Evolutionary conservation across 345 rosid genomes (phyloP).

Genomic region (Draba incana): DNA sequence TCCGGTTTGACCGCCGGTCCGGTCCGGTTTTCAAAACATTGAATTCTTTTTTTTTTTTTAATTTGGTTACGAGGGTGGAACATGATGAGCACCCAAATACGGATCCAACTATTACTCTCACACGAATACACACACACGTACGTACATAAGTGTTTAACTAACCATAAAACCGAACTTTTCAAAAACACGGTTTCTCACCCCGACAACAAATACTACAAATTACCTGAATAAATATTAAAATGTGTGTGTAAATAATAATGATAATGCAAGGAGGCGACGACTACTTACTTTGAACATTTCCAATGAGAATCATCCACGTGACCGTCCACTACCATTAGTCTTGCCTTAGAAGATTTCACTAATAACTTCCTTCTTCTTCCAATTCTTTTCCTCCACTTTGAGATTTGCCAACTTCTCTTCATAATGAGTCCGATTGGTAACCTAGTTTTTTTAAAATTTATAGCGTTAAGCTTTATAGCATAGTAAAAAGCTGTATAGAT

Average conservation of each 20-base stretch:
- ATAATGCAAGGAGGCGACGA: slow-evolving; percentile 10
- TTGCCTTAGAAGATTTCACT: slow-evolving; percentile 54
- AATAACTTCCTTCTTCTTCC: slow-evolving; percentile 23
- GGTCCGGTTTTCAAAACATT: no score
- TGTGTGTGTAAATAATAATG: neutral
- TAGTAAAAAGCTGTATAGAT: no score
- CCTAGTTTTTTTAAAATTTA: no score
- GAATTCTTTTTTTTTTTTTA: no score
- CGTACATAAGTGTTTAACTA: slow-evolving; percentile 19
- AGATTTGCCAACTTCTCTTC: slow-evolving; percentile 29
- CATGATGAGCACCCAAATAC: slow-evolving; percentile 35
- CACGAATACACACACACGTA: slow-evolving; percentile 12
- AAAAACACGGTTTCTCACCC: slow-evolving; percentile 60
- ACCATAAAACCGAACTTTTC: slow-evolving; percentile 42
- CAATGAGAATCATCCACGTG: slow-evolving; percentile 31
- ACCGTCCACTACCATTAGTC: slow-evolving; percentile 30
- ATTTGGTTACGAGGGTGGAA: neutral
- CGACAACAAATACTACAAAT: neutral
- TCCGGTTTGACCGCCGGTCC: no score
- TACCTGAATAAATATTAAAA: slow-evolving; percentile 19
- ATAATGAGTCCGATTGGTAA: no score
- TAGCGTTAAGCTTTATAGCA: no score
- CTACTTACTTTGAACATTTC: slow-evolving; percentile 21
- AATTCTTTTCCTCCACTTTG: neutral
- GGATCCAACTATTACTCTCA: slow-evolving; percentile 4